Evolutionary conservation across 495 filamentous ascomycete genomes (phyloP).

Genomic region (Aspergillus carlsbadensis): DNA sequence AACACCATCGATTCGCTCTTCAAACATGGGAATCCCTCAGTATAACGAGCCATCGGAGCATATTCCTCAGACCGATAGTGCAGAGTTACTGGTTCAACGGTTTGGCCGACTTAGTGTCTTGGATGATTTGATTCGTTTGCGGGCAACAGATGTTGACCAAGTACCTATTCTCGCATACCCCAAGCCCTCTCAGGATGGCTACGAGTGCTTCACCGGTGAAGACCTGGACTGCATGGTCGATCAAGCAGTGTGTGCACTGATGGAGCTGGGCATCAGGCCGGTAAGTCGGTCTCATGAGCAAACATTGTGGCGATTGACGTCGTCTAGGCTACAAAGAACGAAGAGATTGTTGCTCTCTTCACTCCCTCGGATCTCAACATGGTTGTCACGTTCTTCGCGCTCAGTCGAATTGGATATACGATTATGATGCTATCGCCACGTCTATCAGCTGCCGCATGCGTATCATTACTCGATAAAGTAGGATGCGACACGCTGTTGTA

Average conservation of each 20-base stretch:
- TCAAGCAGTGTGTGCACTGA: conserved; percentile 37
- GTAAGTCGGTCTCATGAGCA: conserved; percentile 17
- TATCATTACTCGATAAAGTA: conserved; percentile 49
- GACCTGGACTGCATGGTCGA: conserved; percentile 56
- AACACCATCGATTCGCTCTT: not conserved
- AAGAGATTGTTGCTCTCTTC: conserved; percentile 51
- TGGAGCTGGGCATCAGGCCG: conserved; percentile 38
- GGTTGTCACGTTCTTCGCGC: conserved; percentile 55
- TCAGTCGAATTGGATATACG: conserved; percentile 57
- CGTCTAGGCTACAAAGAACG: conserved; percentile 25
- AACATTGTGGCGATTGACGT: not conserved
- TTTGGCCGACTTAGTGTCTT: conserved; percentile 41
- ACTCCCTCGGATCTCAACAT: conserved; percentile 56
- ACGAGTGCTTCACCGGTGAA: conserved; percentile 51
- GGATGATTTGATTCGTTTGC: conserved; percentile 50
- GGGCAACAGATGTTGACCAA: conserved; percentile 49
- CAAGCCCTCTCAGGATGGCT: conserved; percentile 32
- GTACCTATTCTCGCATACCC: conserved; percentile 54
- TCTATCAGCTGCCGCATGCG: conserved; percentile 49
- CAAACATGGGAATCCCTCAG: conserved; percentile 50
- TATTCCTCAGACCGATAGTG: conserved; percentile 9
- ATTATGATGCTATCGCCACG: conserved; percentile 60
- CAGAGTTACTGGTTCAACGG: conserved; percentile 24
- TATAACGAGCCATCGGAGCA: conserved; percentile 17
- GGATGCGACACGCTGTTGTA: conserved; percentile 46